Evolutionary conservation across 2,329 filamentous ascomycete genomes (phyloP), one percentile per base, ranked within the genome.

Genomic region (Phaeosphaeria sp.): DNA sequence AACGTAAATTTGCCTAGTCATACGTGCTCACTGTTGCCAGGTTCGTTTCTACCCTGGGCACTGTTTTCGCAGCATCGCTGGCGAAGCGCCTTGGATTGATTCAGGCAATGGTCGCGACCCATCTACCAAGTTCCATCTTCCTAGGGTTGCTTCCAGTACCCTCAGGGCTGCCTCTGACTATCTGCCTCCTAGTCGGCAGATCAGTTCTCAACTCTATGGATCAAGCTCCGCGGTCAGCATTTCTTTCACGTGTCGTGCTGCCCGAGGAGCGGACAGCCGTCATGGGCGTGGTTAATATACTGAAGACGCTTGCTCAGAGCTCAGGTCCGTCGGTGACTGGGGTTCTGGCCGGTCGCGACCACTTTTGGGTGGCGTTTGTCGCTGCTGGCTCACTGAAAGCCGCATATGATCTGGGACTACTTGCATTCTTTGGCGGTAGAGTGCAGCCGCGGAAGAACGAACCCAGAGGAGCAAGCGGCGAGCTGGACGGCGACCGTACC

Each of bases 61-160:
- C 68, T 43, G 48, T 76, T 11, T 73, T 75, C 33, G 69, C 72
- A 8, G 65, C 72, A 24, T 72, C 71, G 1, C 85, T 92, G 36
- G 83, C 91, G 45, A 87, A 88, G 63, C 86, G 89, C 56, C 80
- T 87, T 47, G 83, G 84, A 17, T 79, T 83, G 42, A 79, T 87
- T 33, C 80, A 80, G 59, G 74, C 73, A 17, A 79, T 79, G 77
- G 74, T 77, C 3, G 59, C 61, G 40, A 78, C 76, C 0, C 76
- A 78, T 61, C 60, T 78, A 1, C 75, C 76, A 9, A 68, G 64
- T 40, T 74, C 74, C 0, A 53, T 78, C 17, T 77, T 77, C 50
- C 70, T 78, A 1, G 71, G 61, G 1, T 56, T 76, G 15, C 61
- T 78, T 6, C 72, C 73, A 8, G 49, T 66, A 2, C 70, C 74